A percentile compares a stretch with the other conserved stretches of the same genome.
phyloP scores from a whole-genome alignment of 2,329 filamentous ascomycete species.

The Diaporthe australafricana region DNA sequence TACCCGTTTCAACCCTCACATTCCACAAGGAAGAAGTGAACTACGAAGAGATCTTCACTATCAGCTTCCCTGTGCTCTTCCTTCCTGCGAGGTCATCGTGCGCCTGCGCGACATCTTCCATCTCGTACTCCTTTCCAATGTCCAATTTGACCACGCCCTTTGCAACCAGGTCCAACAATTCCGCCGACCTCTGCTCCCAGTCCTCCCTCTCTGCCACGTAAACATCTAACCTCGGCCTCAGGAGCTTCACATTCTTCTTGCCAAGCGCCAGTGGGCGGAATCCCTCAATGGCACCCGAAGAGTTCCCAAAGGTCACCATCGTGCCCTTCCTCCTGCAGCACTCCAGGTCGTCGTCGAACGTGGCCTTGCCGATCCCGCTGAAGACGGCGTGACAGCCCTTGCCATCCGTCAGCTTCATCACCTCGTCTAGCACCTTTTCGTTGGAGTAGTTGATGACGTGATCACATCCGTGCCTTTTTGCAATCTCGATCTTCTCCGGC shows the following conservation, averaged over 20 bases:
- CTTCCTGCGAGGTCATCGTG: conserved; percentile 36
- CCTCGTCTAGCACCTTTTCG: conserved; percentile 68
- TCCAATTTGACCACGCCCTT: conserved; percentile 37
- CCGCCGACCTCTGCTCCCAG: conserved; percentile 47
- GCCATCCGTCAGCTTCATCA: conserved; percentile 76
- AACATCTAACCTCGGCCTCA: conserved; percentile 71
- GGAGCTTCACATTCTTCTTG: conserved; percentile 74
- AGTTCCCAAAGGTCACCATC: conserved; percentile 75
- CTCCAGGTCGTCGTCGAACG: conserved; percentile 60
- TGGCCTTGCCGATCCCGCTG: conserved; percentile 86
- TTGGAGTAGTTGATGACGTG: conserved; percentile 77
- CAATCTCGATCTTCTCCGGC: conserved; percentile 77
- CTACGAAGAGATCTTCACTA: conserved; percentile 36
- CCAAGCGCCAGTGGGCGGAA: conserved; percentile 58
- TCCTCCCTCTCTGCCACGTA: conserved; percentile 74
- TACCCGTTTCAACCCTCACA: not conserved
- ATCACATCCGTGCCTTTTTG: conserved; percentile 77
- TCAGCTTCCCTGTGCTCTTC: conserved; percentile 38
- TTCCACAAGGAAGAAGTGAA: not conserved
- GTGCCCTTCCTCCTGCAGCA: conserved; percentile 63
- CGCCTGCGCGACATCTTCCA: conserved; percentile 37
- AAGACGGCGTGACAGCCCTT: conserved; percentile 82
- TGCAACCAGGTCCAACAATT: conserved; percentile 38
- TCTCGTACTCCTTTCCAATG: conserved; percentile 37
- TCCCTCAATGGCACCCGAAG: conserved; percentile 70